A percentile compares a stretch with the other conserved stretches of the same genome.
Evolutionary conservation across 306 rosid species (phyloP).

Genomic region (Myrica gale): DNA sequence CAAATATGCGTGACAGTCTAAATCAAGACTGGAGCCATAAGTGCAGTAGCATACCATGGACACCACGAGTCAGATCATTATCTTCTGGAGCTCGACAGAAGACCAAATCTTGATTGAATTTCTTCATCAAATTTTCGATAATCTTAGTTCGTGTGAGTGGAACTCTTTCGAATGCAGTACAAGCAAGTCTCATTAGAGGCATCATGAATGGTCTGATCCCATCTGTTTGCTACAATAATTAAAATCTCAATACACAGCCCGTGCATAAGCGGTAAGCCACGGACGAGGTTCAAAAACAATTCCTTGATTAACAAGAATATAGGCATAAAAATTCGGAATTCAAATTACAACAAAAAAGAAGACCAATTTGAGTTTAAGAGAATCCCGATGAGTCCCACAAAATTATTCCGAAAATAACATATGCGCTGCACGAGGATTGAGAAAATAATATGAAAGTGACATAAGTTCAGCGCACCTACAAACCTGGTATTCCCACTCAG

Average conservation of each 20-base stretch:
- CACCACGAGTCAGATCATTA: conserved; percentile 53
- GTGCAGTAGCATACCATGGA: conserved; percentile 57
- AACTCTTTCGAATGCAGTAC: conserved; percentile 91
- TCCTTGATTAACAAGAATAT: background rate
- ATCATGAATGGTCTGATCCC: conserved; percentile 93
- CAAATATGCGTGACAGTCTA: background rate
- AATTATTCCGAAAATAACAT: background rate
- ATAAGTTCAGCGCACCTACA: background rate
- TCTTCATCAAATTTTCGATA: conserved; percentile 69
- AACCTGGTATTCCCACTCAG: conserved; percentile 97
- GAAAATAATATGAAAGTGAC: background rate
- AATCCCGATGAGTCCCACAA: background rate
- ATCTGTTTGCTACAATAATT: conserved; percentile 61
- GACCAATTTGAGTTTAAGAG: background rate
- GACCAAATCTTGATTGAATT: conserved; percentile 81
- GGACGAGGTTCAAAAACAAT: background rate
- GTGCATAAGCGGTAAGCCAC: conserved; percentile 3
- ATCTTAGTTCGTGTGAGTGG: conserved; percentile 76
- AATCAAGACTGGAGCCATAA: background rate
- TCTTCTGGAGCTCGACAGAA: conserved; percentile 84
- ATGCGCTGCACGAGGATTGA: background rate
- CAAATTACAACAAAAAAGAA: background rate
- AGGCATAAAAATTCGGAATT: background rate
- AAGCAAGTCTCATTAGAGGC: conserved; percentile 96
- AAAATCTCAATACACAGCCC: conserved; percentile 22